Percentiles rank a stretch among this genome's conserved stretches.
Evolutionary conservation across 2,329 filamentous ascomycete genomes (phyloP).

Genomic region (Exophiala spinifera): DNA sequence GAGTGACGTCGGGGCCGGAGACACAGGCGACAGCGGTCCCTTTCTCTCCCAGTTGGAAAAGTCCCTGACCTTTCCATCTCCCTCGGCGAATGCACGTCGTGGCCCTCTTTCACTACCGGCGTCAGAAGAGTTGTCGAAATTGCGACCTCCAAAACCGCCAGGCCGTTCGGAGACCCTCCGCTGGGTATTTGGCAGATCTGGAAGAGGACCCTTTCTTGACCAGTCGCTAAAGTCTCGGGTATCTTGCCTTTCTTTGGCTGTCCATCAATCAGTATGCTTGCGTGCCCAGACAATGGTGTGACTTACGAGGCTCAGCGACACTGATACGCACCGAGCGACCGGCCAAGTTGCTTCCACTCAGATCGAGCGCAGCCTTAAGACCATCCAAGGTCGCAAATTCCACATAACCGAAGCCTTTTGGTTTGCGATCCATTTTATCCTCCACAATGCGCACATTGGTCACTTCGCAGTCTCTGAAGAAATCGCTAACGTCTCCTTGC

Average conservation of each 20-base stretch:
- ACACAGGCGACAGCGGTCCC: slow-evolving; percentile 76
- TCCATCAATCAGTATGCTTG: slow-evolving; percentile 36
- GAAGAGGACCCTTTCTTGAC: slow-evolving; percentile 87
- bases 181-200: slow-evolving; percentile 62
- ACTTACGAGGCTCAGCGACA: slow-evolving; percentile 95
- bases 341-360: slow-evolving; percentile 79
- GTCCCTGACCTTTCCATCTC: slow-evolving; percentile 74
- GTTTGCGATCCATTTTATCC: slow-evolving; percentile 87
- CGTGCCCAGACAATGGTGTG: background rate
- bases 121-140: slow-evolving; percentile 54
- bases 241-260: slow-evolving; percentile 84
- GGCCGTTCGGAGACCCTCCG: slow-evolving; percentile 55
- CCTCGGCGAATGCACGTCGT: slow-evolving; percentile 63
- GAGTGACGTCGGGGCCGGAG: slow-evolving; percentile 39
- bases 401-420: slow-evolving; percentile 97
- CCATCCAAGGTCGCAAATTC: slow-evolving; percentile 87
- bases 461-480: slow-evolving; percentile 81
- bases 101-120: slow-evolving; percentile 64
- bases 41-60: slow-evolving; percentile 93
- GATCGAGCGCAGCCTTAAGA: slow-evolving; percentile 81
- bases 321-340: slow-evolving; percentile 89
- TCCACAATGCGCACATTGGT: slow-evolving; percentile 94
- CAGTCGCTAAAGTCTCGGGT: slow-evolving; percentile 79
- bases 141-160: slow-evolving; percentile 50
- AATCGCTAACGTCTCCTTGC: slow-evolving; percentile 74